Conservation (phyloP, 495 filamentous ascomycete genomes). For the Margaritispora aquatica region DNA sequence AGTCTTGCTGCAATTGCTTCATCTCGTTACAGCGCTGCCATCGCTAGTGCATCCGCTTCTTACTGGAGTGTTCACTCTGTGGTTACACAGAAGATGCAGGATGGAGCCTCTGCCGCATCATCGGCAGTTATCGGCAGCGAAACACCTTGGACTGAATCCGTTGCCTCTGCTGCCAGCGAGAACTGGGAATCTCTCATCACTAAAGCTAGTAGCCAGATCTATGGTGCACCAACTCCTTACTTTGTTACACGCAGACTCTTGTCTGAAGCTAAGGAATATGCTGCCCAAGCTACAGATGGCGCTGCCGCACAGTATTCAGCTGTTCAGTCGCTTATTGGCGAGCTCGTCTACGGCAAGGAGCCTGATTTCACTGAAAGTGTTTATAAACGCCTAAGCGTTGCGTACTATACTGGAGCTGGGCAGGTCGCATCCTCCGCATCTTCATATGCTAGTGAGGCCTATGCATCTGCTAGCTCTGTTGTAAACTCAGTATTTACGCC, state of each 20-base stretch:
- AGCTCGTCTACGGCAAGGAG: conserved; percentile 72
- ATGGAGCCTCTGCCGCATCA: conserved; percentile 17
- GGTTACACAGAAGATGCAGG: conserved; percentile 26
- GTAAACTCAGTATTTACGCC: conserved; percentile 46
- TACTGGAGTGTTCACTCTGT: conserved; percentile 41
- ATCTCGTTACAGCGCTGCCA: conserved; percentile 15
- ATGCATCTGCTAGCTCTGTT: conserved; percentile 51
- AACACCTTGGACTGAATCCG: conserved; percentile 22
- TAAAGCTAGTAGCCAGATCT: conserved; percentile 63
- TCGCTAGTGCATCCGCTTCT: conserved; percentile 37
- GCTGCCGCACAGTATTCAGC: conserved; percentile 57
- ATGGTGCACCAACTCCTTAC: conserved; percentile 65
- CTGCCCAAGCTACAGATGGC: conserved; percentile 44
- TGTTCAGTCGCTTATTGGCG: conserved; percentile 66
- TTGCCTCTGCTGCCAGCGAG: conserved; percentile 23
- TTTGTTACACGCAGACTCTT: conserved; percentile 36
- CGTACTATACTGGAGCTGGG: conserved; percentile 39
- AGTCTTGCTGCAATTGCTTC: conserved; percentile 16
- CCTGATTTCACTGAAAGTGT: conserved; percentile 79
- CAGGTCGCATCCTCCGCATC: conserved; percentile 43
- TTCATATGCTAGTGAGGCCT: conserved; percentile 49
- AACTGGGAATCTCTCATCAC: conserved; percentile 62
- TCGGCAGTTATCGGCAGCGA: conserved; percentile 15
- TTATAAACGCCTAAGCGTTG: conserved; percentile 60
- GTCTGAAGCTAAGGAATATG: conserved; percentile 44